Evolutionary conservation across 2,329 filamentous ascomycete species (phyloP).

Genomic region (Fusarium concolor): DNA sequence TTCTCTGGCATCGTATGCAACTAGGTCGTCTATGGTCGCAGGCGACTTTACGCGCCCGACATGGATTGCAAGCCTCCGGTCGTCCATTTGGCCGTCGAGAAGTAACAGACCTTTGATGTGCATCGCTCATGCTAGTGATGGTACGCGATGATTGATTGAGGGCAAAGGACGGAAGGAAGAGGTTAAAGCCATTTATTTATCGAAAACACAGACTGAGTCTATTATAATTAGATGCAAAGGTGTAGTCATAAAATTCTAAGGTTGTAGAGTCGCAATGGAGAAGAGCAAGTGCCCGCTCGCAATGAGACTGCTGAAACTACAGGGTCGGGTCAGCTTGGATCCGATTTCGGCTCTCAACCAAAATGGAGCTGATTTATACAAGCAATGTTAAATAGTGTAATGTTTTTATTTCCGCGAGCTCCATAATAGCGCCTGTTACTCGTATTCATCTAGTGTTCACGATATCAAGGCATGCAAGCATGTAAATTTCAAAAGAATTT

Average conservation of each 20-base stretch:
- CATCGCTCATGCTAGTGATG: slow-evolving; percentile 5
- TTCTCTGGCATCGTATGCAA: slow-evolving; percentile 46
- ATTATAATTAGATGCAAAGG: neutral
- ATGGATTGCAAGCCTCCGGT: slow-evolving; percentile 29
- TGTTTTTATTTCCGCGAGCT: neutral
- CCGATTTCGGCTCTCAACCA: neutral
- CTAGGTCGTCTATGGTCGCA: slow-evolving; percentile 26
- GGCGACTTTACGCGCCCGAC: slow-evolving; percentile 32
- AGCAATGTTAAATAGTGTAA: neutral
- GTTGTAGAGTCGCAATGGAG: neutral
- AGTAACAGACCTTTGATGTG: neutral
- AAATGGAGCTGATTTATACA: neutral
- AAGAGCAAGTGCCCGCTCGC: no score
- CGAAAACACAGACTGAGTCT: neutral
- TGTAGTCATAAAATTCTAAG: neutral
- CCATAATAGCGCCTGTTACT: neutral
- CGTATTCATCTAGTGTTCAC: neutral
- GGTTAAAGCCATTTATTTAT: neutral
- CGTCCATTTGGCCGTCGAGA: slow-evolving; percentile 27
- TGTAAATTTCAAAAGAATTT: neutral
- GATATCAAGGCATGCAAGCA: neutral
- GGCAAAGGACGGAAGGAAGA: neutral
- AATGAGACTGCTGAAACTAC: no score
- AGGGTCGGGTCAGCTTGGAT: neutral
- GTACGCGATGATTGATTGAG: neutral